These are phyloP conservation scores for Rhodotorula mucilaginosa DNA, from an alignment of 1,284 basidiomycete genomes.

Conservation along the genomic window DNA sequence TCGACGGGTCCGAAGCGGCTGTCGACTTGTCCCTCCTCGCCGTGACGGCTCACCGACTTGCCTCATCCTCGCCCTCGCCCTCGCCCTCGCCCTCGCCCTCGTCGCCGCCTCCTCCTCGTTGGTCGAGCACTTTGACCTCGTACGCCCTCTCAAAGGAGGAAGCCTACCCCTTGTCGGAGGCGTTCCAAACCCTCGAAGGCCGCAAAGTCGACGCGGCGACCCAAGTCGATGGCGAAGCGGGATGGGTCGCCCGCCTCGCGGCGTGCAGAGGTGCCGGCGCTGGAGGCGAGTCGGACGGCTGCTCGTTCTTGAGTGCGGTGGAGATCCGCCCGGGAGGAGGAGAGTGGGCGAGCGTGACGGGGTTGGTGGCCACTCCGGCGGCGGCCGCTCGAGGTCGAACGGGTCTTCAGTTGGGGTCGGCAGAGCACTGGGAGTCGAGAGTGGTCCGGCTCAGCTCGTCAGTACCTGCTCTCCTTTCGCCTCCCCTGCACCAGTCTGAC, in stretches of 20 bases:
- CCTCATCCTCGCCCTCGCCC: background rate
- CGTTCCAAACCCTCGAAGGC: conserved; percentile 25
- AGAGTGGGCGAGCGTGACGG: conserved; percentile 14
- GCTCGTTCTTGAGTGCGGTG: conserved; percentile 4
- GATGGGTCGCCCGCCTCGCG: background rate
- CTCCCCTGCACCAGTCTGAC: accelerated
- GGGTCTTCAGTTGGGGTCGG: background rate
- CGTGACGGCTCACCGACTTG: conserved; percentile 8
- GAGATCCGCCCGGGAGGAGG: conserved; percentile 14
- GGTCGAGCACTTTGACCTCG: conserved; percentile 4
- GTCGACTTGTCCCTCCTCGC: conserved; percentile 28
- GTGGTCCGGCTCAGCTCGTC: conserved; percentile 10
- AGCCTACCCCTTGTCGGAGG: conserved; percentile 17
- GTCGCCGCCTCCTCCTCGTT: background rate
- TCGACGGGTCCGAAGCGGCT: conserved; percentile 11
- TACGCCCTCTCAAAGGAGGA: conserved; percentile 19
- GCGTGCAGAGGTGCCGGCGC: background rate
- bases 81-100: background rate
- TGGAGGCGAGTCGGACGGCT: too few relatives aligned
- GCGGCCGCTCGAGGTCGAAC: too few relatives aligned
- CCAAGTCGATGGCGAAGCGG: background rate
- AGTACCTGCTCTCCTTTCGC: background rate
- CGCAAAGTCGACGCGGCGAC: conserved; percentile 14
- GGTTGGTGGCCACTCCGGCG: background rate
- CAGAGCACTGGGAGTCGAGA: background rate